These are phyloP conservation scores for Taiozyma sp. DNA, from an alignment of 1,139 yeast species.

Conservation along the genomic window DNA sequence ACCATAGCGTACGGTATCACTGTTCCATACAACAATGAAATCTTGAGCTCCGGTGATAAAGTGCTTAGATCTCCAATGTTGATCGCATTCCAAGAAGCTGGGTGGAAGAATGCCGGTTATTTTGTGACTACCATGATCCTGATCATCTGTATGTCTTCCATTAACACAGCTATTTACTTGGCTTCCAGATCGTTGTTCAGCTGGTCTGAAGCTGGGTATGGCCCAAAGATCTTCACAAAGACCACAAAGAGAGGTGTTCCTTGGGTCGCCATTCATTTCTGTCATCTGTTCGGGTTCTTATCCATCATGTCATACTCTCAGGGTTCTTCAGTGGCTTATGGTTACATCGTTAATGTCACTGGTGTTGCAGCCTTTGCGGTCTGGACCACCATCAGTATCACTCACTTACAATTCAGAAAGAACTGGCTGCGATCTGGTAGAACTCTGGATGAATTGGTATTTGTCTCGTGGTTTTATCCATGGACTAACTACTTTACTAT, in stretches of 20 bases:
- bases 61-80: conserved; percentile 66
- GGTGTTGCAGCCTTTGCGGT: conserved; percentile 81
- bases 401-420: conserved; percentile 70
- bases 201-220: conserved; percentile 51
- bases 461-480: conserved; percentile 8
- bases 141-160: conserved; percentile 54
- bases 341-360: conserved; percentile 78
- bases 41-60: conserved; percentile 24
- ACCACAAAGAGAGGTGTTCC: conserved; percentile 36
- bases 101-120: conserved; percentile 32
- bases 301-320: conserved; percentile 43
- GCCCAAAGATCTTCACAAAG: conserved; percentile 47
- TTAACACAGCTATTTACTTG: conserved; percentile 50
- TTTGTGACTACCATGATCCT: conserved; percentile 34
- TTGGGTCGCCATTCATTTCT: conserved; percentile 33
- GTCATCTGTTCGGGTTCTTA: conserved; percentile 44
- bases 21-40: conserved; percentile 33
- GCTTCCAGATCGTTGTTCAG: conserved; percentile 56
- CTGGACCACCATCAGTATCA: conserved; percentile 72
- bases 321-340: conserved; percentile 55
- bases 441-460: conserved; percentile 3
- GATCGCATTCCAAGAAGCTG: conserved; percentile 49
- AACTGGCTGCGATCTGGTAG: conserved; percentile 58
- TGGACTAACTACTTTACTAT: conserved; percentile 14
- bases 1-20: conserved; percentile 36